phyloP scores from a whole-genome alignment of 2,329 filamentous ascomycete species.

The Nothophaeocryptopus gaeumannii region DNA sequence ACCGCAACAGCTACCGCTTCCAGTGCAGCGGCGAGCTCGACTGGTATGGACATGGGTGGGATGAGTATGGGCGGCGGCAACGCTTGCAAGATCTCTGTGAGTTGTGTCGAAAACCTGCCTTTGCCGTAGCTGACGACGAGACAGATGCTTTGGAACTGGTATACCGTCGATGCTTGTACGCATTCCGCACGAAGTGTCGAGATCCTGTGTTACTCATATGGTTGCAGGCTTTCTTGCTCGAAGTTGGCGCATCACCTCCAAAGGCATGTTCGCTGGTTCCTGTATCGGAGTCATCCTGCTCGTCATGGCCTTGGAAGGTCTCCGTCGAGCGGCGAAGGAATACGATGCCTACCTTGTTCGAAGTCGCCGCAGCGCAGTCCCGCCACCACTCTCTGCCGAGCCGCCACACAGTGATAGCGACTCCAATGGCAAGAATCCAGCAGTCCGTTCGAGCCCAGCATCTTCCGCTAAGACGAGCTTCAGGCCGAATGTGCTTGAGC shows the following conservation, averaged over 20 bases:
- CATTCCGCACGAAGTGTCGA: background rate
- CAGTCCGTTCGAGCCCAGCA: background rate
- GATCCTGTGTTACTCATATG: background rate
- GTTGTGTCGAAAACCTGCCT: background rate
- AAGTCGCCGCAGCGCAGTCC: background rate
- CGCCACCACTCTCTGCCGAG: background rate
- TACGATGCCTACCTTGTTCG: constrained; percentile 58
- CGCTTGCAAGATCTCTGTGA: constrained; percentile 41
- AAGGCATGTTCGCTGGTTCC: constrained; percentile 71
- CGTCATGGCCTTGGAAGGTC: constrained; percentile 67
- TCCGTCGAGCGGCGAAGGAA: constrained; percentile 68
- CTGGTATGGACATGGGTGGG: constrained; percentile 24
- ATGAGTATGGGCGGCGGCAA: constrained; percentile 24
- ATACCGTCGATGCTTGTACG: constrained; percentile 62
- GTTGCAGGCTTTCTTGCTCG: constrained; percentile 58
- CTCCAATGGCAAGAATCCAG: background rate
- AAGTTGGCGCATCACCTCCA: constrained; percentile 67
- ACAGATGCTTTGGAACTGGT: constrained; percentile 85
- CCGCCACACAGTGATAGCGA: constrained; percentile 6
- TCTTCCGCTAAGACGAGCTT: constrained; percentile 18
- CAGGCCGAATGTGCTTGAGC: constrained; percentile 62
- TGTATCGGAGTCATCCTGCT: constrained; percentile 77
- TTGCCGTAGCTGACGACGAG: background rate
- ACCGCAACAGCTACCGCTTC: constrained; percentile 13
- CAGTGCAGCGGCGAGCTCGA: constrained; percentile 13